These are phyloP conservation scores for Chenopodium quinoa DNA, from an alignment of 148 eudicot species.

Conservation along the genomic window DNA sequence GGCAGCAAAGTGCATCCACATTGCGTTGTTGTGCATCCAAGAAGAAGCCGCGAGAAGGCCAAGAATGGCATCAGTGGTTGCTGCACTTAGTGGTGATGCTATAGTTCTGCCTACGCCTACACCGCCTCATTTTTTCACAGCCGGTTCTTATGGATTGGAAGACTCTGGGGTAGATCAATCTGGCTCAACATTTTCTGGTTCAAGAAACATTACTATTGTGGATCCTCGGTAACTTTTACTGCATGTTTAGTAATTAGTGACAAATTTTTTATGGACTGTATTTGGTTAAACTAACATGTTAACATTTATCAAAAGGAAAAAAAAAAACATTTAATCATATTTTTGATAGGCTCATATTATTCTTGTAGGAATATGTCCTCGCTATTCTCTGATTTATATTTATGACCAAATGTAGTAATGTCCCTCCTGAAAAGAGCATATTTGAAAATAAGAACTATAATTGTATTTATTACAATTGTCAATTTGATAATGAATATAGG, in stretches of 20 bases:
- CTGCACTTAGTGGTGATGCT: conserved; percentile 28
- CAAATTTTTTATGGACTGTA: neutral
- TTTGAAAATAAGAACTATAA: too few relatives aligned
- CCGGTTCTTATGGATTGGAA: conserved; percentile 10
- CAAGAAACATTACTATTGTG: conserved; percentile 20
- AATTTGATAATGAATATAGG: too few relatives aligned
- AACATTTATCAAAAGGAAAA: too few relatives aligned
- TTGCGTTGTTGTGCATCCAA: conserved; percentile 31
- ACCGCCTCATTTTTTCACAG: conserved; percentile 25
- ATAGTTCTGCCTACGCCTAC: conserved; percentile 27
- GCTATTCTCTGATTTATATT: too few relatives aligned
- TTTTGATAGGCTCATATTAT: too few relatives aligned
- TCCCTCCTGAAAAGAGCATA: too few relatives aligned
- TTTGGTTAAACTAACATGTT: neutral
- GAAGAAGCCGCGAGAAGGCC: conserved; percentile 32
- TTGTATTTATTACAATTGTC: too few relatives aligned
- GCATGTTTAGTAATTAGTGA: neutral
- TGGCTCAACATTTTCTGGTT: conserved; percentile 20
- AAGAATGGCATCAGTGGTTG: conserved; percentile 29
- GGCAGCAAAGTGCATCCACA: conserved; percentile 30
- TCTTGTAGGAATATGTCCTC: too few relatives aligned
- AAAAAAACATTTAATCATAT: neutral
- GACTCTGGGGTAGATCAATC: conserved; percentile 17
- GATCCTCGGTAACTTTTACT: conserved; percentile 23
- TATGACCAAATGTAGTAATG: too few relatives aligned